These are phyloP conservation scores for Sporisorium iseilematis-ciliati DNA, from an alignment of 1,284 basidiomycete species.

Conservation along the genomic window DNA sequence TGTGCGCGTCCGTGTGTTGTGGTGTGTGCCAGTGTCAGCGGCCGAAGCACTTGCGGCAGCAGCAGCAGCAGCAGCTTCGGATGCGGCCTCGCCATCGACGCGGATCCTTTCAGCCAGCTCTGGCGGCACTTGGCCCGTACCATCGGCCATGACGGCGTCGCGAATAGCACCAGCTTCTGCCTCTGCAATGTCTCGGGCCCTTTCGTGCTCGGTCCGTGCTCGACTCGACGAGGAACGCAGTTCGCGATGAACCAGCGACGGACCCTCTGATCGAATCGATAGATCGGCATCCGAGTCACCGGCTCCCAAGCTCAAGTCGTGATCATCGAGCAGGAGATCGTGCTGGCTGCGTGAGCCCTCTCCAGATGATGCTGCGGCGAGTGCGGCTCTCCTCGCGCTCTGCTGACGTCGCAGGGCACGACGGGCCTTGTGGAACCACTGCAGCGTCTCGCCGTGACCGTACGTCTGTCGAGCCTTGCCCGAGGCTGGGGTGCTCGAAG, in stretches of 20 bases:
- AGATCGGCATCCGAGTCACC: conserved; percentile 42
- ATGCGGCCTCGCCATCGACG: conserved; percentile 25
- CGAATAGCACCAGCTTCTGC: conserved; percentile 51
- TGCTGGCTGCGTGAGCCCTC: conserved; percentile 6
- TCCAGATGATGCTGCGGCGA: conserved; percentile 5
- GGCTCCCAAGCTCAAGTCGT: conserved; percentile 18
- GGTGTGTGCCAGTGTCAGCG: background rate
- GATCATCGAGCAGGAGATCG: conserved; percentile 10
- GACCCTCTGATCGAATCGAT: conserved; percentile 38
- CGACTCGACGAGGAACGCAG: conserved; percentile 22
- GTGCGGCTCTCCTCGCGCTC: conserved; percentile 25
- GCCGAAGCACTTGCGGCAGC: background rate
- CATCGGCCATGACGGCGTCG: conserved; percentile 56
- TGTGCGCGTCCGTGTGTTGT: too few species aligned
- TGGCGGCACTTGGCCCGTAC: conserved; percentile 37
- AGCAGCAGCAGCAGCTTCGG: conserved; percentile 4
- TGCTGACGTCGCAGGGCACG: conserved; percentile 46
- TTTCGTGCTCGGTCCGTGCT: conserved; percentile 17
- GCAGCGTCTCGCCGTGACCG: conserved; percentile 45
- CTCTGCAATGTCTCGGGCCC: conserved; percentile 47
- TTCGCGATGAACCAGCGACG: conserved; percentile 19
- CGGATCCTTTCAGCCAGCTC: conserved; percentile 40
- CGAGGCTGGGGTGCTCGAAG: conserved; percentile 18
- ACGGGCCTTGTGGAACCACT: conserved; percentile 58
- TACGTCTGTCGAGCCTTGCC: conserved; percentile 31